Evolutionary conservation across 495 filamentous ascomycete species (phyloP), one percentile per base, ranked within the genome.

Genomic region (Aspergillus taichungensis): DNA sequence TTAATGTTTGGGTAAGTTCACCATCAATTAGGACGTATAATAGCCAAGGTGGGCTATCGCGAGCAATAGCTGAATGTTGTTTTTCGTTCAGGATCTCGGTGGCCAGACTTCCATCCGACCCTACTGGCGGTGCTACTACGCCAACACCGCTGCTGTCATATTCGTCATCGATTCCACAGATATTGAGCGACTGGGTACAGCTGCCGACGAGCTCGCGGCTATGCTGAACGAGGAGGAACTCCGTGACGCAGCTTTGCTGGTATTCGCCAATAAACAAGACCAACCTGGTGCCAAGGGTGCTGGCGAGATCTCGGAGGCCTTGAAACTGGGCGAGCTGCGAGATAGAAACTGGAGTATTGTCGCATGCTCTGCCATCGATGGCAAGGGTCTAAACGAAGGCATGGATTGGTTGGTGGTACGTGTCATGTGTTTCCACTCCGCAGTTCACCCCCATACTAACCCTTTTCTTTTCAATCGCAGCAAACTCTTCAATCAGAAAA

Each of bases 341-440:
- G 94, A 98, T 69, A 77, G 92, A 54, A 98, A 96, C 74, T 98
- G 92, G 92, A 97, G 88, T 60, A 97, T 98, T 59, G 87, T 97
- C 53, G 90, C 88, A 13, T 98, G 92, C 66, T 91, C 85, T 57
- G 94, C 94, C 24, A 88, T 98, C 44, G 92, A 95, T 57, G 92
- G 92, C 28, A 86, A 86, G 49, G 92, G 92, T 55, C 82, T 98
- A 24, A 83, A 79, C 44, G 92, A 98, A 62, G 92, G 92, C 39
- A 98, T 98, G 92, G 90, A 98, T 69, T 98, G 92, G 92, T 67
- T 98, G 60, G 88, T 92, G 77, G 90, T 95, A 68, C 72, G 88
- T 82, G 41, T 27, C 29, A 28, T 10, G 12, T 0, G 27, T 14
- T 30, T 37, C 18, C 8, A 11, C 4, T 28, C n/a, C 33, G 6